Evolutionary conservation across 331 rosid species (phyloP).

Genomic region (Stylosanthes scabra): DNA sequence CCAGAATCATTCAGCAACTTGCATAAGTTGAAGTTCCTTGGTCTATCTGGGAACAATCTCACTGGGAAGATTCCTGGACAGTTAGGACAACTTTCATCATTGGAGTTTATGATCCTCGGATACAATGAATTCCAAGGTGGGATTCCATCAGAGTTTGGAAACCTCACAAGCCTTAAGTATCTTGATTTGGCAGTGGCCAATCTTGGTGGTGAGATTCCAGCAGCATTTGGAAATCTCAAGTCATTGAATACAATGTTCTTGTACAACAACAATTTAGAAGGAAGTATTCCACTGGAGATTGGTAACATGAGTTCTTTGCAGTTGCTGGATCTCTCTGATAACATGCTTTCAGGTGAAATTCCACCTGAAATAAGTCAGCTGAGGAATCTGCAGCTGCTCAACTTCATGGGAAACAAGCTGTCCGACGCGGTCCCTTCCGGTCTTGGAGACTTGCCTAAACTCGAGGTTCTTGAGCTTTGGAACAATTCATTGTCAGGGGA

Average conservation of each 20-base stretch:
- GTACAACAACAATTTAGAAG: slow-evolving; percentile 74
- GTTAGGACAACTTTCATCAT: slow-evolving; percentile 72
- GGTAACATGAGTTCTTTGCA: slow-evolving; percentile 61
- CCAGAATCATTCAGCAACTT: slow-evolving; percentile 68
- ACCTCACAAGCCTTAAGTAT: slow-evolving; percentile 78
- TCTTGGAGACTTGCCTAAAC: slow-evolving; percentile 64
- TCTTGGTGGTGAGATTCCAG: slow-evolving; percentile 82
- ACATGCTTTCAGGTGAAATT: slow-evolving; percentile 74
- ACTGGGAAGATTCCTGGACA: slow-evolving; percentile 77
- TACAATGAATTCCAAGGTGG: slow-evolving; percentile 83
- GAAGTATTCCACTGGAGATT: slow-evolving; percentile 60
- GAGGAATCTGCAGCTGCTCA: slow-evolving; percentile 78
- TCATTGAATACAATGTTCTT: slow-evolving; percentile 71
- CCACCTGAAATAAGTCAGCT: slow-evolving; percentile 69
- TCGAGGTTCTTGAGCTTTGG: slow-evolving; percentile 84
- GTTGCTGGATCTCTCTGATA: slow-evolving; percentile 83
- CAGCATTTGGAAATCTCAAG: slow-evolving; percentile 65
- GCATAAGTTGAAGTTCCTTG: slow-evolving; percentile 88
- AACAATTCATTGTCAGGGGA: slow-evolving; percentile 82
- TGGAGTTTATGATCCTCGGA: slow-evolving; percentile 82
- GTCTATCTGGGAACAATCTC: slow-evolving; percentile 91
- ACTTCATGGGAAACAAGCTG: slow-evolving; percentile 78
- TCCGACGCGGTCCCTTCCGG: slow-evolving; percentile 78
- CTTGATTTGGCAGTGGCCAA: slow-evolving; percentile 91
- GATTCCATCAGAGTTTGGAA: slow-evolving; percentile 79